These are phyloP conservation scores for Tetrahymena elliotti DNA, from an alignment of 73 alveolate species.

Conservation along the genomic window DNA sequence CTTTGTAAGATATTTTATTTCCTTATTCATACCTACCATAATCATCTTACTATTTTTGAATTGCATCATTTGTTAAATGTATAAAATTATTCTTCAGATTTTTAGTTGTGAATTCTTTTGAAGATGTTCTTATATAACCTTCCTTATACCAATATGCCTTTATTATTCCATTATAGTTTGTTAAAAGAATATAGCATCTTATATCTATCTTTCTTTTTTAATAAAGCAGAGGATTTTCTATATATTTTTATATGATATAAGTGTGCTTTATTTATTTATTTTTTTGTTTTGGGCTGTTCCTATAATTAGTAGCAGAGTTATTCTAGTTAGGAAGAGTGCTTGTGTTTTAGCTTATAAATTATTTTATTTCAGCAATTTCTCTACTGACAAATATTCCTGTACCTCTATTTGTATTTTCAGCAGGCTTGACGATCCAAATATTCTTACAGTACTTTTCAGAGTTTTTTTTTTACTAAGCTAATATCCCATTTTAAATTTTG, in stretches of 20 bases:
- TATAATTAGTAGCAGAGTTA: not conserved
- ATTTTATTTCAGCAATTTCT: conserved; percentile 45
- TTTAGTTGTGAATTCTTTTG: conserved; percentile 57
- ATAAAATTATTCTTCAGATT: conserved; percentile 42
- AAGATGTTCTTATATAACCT: conserved; percentile 60
- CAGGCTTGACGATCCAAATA: conserved; percentile 87
- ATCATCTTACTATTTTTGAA: conserved; percentile 46
- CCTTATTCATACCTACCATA: conserved; percentile 63
- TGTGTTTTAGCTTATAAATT: conserved; percentile 14
- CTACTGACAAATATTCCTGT: conserved; percentile 48
- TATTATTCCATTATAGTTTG: conserved; percentile 50
- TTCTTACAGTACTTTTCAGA: not conserved
- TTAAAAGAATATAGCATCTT: conserved; percentile 47
- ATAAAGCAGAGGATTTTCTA: conserved; percentile 55
- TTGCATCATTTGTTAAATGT: conserved; percentile 68
- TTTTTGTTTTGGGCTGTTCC: conserved; percentile 23
- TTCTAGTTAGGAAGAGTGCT: not conserved
- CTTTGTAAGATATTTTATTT: conserved; percentile 49
- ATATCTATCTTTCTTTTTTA: conserved; percentile 63
- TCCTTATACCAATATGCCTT: conserved; percentile 60
- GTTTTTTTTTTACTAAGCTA: conserved; percentile 1
- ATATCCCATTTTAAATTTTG: conserved; percentile 7
- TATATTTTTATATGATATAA: conserved; percentile 51
- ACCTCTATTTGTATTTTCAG: conserved; percentile 86
- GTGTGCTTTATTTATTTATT: conserved; percentile 38